Evolutionary conservation across 306 rosid species (phyloP).

Genomic region (Aeschynomene evenia): DNA sequence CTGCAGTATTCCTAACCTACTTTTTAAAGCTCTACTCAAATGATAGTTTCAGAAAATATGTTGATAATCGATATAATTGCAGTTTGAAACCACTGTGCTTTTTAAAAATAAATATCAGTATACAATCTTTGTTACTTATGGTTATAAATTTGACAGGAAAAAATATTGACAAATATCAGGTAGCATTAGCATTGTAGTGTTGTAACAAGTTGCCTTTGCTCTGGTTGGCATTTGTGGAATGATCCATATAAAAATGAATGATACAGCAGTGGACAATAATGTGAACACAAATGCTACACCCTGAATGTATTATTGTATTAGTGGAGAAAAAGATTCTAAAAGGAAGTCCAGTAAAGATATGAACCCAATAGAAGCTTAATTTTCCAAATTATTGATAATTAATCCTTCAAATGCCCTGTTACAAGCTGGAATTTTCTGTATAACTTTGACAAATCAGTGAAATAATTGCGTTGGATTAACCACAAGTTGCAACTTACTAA

Average conservation of each 20-base stretch:
- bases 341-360: not conserved
- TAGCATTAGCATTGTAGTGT: too few relatives aligned
- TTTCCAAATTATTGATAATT: not conserved
- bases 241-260: not conserved
- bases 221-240: not conserved
- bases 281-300: not conserved
- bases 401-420: not conserved
- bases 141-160: not conserved
- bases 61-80: not conserved
- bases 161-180: not conserved
- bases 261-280: not conserved
- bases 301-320: too few relatives aligned
- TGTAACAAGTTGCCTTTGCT: not conserved
- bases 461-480: not conserved
- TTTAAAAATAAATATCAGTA: not conserved
- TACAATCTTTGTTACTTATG: not conserved
- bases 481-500: not conserved
- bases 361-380: not conserved
- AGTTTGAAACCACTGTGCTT: not conserved
- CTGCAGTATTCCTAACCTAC: not conserved
- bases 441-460: not conserved
- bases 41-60: not conserved
- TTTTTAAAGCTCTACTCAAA: not conserved
- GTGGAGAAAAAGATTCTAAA: too few relatives aligned
- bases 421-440: too few relatives aligned